Conservation (phyloP, 2,329 filamentous ascomycete species). For the Paraphaeosphaeria sporulosa region DNA sequence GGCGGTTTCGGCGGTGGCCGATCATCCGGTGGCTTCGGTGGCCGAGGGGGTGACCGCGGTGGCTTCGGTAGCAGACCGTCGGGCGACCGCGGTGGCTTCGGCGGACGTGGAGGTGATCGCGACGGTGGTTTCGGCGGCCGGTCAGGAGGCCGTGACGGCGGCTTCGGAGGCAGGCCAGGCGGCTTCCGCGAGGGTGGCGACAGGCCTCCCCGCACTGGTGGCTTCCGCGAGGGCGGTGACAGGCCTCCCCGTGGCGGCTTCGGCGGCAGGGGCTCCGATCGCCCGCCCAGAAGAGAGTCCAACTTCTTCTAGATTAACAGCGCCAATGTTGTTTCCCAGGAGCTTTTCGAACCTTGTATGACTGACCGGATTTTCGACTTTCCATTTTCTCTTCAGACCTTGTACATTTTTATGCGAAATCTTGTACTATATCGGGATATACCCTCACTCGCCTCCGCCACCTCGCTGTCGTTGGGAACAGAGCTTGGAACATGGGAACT, state of each 20-base stretch:
- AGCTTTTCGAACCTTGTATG: background rate
- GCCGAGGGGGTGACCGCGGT: conserved; percentile 16
- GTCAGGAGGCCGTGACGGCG: background rate
- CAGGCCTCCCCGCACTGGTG: background rate
- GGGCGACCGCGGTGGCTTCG: background rate
- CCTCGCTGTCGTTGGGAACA: background rate
- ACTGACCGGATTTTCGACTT: background rate
- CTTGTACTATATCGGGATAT: conserved; percentile 19
- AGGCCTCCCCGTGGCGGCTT: conserved; percentile 7
- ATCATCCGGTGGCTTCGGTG: conserved; percentile 23
- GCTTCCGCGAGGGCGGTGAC: background rate
- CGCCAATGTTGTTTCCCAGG: background rate
- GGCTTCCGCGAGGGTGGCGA: background rate
- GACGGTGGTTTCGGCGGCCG: conserved; percentile 19
- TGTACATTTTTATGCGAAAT: conserved; percentile 9
- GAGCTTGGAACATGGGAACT: background rate
- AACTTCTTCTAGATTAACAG: background rate
- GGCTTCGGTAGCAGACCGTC: conserved; percentile 22
- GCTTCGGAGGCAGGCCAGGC: conserved; percentile 6
- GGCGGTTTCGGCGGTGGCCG: conserved; percentile 21
- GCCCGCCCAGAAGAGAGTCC: background rate
- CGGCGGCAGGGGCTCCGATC: background rate
- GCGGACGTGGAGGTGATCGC: background rate
- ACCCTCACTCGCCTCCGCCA: conserved; percentile 12
- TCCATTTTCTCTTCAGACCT: conserved; percentile 1